Evolutionary conservation across 192 early-diverging fungal genomes (phyloP).

Genomic region (Mortierella claussenii): DNA sequence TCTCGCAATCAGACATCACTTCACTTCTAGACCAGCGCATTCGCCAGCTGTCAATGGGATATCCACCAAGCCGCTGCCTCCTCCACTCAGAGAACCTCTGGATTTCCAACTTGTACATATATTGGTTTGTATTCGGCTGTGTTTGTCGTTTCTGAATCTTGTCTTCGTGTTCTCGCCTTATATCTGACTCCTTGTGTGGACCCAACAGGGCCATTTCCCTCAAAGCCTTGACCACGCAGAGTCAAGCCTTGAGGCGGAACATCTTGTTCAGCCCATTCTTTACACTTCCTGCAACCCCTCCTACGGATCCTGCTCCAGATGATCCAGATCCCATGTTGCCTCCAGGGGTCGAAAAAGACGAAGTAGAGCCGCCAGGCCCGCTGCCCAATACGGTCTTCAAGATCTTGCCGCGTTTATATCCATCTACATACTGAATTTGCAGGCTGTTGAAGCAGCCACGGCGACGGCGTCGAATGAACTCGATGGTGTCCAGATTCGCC

Average conservation of each 20-base stretch:
- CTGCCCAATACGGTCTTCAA: slow-evolving; percentile 35
- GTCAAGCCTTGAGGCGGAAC: slow-evolving; percentile 50
- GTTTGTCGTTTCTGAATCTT: too few relatives aligned
- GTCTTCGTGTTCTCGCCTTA: too few relatives aligned
- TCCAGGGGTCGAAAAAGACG: not conserved
- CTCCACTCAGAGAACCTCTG: too few relatives aligned
- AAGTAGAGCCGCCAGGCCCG: slow-evolving; percentile 2
- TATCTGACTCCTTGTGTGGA: too few relatives aligned
- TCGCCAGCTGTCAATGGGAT: too few relatives aligned
- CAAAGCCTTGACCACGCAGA: slow-evolving; percentile 12
- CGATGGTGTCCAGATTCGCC: slow-evolving; percentile 79
- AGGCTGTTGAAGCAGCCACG: slow-evolving; percentile 84
- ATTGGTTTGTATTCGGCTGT: too few relatives aligned
- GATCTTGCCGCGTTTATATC: slow-evolving; percentile 55
- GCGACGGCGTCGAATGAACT: slow-evolving; percentile 76
- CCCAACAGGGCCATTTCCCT: too few relatives aligned
- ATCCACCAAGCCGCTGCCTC: too few relatives aligned
- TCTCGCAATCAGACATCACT: too few relatives aligned
- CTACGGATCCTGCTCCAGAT: not conserved
- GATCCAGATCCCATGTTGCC: not conserved
- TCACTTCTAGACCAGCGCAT: too few relatives aligned
- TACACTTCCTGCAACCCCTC: slow-evolving; percentile 15
- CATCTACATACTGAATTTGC: slow-evolving; percentile 75
- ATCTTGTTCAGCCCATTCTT: slow-evolving; percentile 50
- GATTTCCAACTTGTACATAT: too few relatives aligned